Base-by-base conservation (phyloP, 257 asterid species). In the Echites panduratus region DNA sequence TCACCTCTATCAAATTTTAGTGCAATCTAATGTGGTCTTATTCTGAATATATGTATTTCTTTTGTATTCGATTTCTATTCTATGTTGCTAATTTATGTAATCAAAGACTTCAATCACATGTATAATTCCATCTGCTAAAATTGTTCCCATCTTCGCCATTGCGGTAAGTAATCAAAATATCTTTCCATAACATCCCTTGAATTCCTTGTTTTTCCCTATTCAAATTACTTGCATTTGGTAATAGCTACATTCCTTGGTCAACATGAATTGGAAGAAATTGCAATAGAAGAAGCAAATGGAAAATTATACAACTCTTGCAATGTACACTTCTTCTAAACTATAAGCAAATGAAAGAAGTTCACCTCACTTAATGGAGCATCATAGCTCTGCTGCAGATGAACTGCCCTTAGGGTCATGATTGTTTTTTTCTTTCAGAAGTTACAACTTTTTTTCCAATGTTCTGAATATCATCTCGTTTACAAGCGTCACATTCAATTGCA, bases 1-100 rank as follows among this genome's bases (percentile, higher is more conserved):
- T 50, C 79, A 38, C 44, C 16, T 65, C 64, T 66, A 74, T 68
- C 69, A 57, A 50, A 12, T 24, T 27, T 49, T 68, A 32, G 67
- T 7, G 5, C 45, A 32, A 32, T 32, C 38, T 32, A 32, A 32
- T 1, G 38, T 32, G 38, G 38, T 32, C n/a, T 59, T 59, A 12
- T 59, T 59, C 9, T 27, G 41, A 26, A 12, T 6, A 11, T 9
- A 3, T 56, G 16, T 32, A 32, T 62, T 6, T 19, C 45, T 29
- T 32, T 56, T 56, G 1, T 56, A 56, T 24, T 56, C 24, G 9
- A 1, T 22, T 56, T 3, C 35, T 24, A 8, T 56, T 3, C 35
- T 24, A 8, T 32, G 63, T 9, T 56, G 8, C 63, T 24, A 56
- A 0, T 22, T 56, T 14, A 2, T 56, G 63, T 56, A 2, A 22